A percentile compares a stretch with the other conserved stretches of the same genome.
These are phyloP conservation scores for Arthrobotrys megalospora DNA, from an alignment of 2,329 filamentous ascomycete species.

Conservation along the genomic window DNA sequence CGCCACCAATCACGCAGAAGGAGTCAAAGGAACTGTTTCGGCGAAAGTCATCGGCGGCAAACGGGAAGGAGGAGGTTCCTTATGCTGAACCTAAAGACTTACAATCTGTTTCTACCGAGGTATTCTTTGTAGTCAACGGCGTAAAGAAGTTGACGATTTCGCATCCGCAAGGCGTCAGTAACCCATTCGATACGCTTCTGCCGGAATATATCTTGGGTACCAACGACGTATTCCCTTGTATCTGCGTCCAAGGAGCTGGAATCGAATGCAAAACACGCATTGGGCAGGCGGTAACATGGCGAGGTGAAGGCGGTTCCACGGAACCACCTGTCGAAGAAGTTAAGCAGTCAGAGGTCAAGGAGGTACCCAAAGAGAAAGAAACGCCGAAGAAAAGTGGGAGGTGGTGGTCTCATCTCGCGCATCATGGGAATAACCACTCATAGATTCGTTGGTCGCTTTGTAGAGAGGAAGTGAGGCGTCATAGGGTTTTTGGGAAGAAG, in stretches of 20 bases:
- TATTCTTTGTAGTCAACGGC: constrained; percentile 56
- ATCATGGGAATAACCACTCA: constrained; percentile 21
- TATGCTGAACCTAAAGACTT: constrained; percentile 54
- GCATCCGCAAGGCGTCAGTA: constrained; percentile 19
- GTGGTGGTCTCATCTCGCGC: constrained; percentile 55
- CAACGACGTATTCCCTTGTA: constrained; percentile 52
- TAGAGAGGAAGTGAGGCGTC: neutral
- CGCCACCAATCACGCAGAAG: constrained; percentile 46
- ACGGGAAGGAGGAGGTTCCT: constrained; percentile 46
- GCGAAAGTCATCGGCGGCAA: constrained; percentile 44
- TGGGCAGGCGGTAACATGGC: constrained; percentile 56
- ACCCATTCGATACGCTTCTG: constrained; percentile 39
- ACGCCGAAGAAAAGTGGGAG: constrained; percentile 49
- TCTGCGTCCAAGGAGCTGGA: constrained; percentile 52
- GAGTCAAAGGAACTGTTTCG: constrained; percentile 53
- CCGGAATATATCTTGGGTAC: constrained; percentile 48
- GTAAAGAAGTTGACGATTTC: constrained; percentile 47
- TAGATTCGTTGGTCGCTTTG: neutral
- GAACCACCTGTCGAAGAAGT: constrained; percentile 24
- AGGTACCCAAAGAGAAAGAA: constrained; percentile 32
- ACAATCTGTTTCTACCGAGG: constrained; percentile 28
- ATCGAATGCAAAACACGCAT: constrained; percentile 57
- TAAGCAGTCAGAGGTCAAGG: constrained; percentile 16
- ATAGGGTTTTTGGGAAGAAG: neutral
- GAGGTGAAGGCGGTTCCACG: constrained; percentile 46